Percentiles rank a stretch among this genome's conserved stretches.
Conservation (phyloP, 371 early-diverging fungal genomes). For the Mitosporidium daphniae region DNA sequence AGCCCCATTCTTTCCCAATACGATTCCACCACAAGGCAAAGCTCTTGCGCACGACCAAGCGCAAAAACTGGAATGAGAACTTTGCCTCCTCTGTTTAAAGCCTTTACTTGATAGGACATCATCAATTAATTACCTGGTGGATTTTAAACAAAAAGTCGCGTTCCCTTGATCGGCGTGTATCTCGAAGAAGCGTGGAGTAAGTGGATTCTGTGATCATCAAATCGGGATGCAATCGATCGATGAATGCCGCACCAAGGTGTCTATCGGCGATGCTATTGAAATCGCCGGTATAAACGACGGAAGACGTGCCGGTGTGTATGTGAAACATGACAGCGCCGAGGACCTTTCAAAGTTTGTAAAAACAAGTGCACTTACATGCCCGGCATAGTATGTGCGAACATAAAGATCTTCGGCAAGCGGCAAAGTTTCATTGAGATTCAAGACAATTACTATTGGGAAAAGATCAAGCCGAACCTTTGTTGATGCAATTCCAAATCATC, state of each 20-base stretch:
- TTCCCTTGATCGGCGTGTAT: slow-evolving; percentile 56
- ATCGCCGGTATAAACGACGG: slow-evolving; percentile 72
- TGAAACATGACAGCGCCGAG: slow-evolving; percentile 91
- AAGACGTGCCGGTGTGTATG: slow-evolving; percentile 10
- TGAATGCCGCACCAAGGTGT: slow-evolving; percentile 66
- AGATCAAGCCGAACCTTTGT: too few relatives aligned
- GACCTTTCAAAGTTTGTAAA: too few relatives aligned
- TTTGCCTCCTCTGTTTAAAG: slow-evolving; percentile 43
- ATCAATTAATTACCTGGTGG: too few relatives aligned
- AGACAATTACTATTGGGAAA: slow-evolving; percentile 41
- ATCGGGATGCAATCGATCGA: slow-evolving; percentile 46
- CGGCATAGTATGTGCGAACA: slow-evolving; percentile 66
- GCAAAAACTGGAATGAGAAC: slow-evolving; percentile 83
- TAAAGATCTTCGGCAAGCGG: slow-evolving; percentile 6
- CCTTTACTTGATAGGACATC: too few relatives aligned
- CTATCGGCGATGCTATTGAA: slow-evolving; percentile 86
- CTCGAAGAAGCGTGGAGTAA: slow-evolving; percentile 67
- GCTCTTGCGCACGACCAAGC: slow-evolving; percentile 69
- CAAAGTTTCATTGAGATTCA: slow-evolving; percentile 19
- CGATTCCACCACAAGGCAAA: slow-evolving; percentile 57
- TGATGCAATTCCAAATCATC: slow-evolving; percentile 38
- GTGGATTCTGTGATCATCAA: slow-evolving; percentile 76
- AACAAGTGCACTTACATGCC: too few relatives aligned
- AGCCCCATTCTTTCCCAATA: slow-evolving; percentile 74
- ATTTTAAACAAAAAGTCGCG: slow-evolving; percentile 59